Evolutionary conservation across 2,329 filamentous ascomycete species (phyloP), one percentile per base, ranked within the genome.

Genomic region (Mycosphaerella sp.): DNA sequence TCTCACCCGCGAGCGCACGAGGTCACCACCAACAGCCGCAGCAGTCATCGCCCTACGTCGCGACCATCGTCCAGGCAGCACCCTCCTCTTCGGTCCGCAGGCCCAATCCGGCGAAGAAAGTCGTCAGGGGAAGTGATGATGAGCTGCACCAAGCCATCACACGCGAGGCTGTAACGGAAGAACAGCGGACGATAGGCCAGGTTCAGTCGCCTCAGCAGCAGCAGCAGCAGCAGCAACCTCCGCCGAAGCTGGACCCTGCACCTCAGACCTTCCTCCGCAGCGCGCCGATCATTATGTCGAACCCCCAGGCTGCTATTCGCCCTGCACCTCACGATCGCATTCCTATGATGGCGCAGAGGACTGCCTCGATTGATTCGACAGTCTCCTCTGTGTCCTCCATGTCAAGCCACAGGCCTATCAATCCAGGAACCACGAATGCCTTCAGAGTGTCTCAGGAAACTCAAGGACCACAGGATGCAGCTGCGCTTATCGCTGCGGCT

Each of bases 361-460:
- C 86, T 50, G 86, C 87, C 3, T 96, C 91, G 9, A 91, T 95
- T 63, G 91, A 97, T 68, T 96, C 90, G 9, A 86, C 87, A n/a
- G 85, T 94, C 41, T 95, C 91, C 10, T 73, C 73, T 5, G 62
- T 74, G 51, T 75, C 74, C 4, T 61, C 57, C 14, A 43, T 53
- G 8, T 72, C 71, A 13, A 70, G 69, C 50, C 55, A 53, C 35
- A 8, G 44, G 14, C 32, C 44, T 10, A 47, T 54, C n/a, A 54
- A 59, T 42, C 57, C 52, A 44, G 30, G 51, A 25, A 54, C 41
- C n/a, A 45, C 28, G n/a, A 57, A 53, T 45, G 62, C 66, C 4
- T 63, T 66, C 43, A 88, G 87, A n/a, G 59, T 61, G 1, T 52
- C 37, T 69, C 73, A 6, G 76, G 82, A 77, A 70, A 56, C 77